phyloP scores from a whole-genome alignment of 1,284 basidiomycete species.

The Boletellus deceptivus region DNA sequence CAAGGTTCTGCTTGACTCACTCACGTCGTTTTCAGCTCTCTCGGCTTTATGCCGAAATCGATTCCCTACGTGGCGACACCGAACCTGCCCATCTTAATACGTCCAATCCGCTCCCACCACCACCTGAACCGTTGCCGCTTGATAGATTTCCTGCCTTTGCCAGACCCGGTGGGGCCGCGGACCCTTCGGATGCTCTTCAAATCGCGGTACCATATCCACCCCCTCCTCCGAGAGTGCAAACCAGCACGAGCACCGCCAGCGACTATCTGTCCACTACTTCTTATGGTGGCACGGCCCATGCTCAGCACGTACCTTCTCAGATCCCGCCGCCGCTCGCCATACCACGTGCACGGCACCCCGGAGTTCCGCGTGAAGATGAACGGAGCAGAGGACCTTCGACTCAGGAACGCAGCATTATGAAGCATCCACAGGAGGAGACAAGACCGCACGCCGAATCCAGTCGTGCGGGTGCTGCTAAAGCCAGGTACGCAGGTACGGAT shows the following conservation, averaged over 20 bases:
- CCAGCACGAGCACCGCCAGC: slow-evolving; percentile 3
- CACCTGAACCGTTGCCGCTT: slow-evolving; percentile 46
- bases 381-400: slow-evolving; percentile 12
- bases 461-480: slow-evolving; percentile 8
- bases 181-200: slow-evolving; percentile 18
- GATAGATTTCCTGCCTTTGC: slow-evolving; percentile 40
- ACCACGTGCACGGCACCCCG: slow-evolving; percentile 23
- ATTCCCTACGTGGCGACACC: slow-evolving; percentile 23
- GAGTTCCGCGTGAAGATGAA: slow-evolving; percentile 24
- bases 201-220: slow-evolving; percentile 29
- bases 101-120: slow-evolving; percentile 46
- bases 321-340: slow-evolving; percentile 16
- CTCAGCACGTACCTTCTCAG: slow-evolving; percentile 11
- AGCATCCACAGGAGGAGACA: slow-evolving; percentile 15
- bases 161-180: slow-evolving; percentile 25
- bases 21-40: slow-evolving; percentile 29
- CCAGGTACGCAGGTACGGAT: slow-evolving; percentile 7
- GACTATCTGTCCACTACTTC: slow-evolving; percentile 13
- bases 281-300: slow-evolving; percentile 13
- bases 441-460: slow-evolving; percentile 10
- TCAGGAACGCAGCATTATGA: slow-evolving; percentile 12
- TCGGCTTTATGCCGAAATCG: slow-evolving; percentile 32
- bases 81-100: slow-evolving; percentile 21
- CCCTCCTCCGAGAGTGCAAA: slow-evolving; percentile 22
- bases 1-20: slow-evolving; percentile 19